A percentile compares a stretch with the other conserved stretches of the same genome.
Conservation (phyloP, 306 rosid species). For the Arachis hypogaea region DNA sequence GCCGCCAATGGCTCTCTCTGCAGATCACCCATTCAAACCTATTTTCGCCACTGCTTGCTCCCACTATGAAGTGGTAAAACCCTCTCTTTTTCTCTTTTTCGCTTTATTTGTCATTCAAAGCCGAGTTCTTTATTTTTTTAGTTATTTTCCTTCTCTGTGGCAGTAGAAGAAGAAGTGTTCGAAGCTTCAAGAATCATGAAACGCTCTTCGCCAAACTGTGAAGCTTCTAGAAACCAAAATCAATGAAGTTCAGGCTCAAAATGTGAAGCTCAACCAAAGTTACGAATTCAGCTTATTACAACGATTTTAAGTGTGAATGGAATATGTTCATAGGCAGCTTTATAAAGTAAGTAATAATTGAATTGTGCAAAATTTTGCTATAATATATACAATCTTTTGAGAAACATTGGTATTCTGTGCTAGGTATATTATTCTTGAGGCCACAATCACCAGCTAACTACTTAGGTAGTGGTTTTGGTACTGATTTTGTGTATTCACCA, state of each 20-base stretch:
- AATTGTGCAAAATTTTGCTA: no score
- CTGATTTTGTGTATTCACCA: no score
- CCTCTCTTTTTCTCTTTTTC: background rate
- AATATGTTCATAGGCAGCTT: no score
- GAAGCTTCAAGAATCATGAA: conserved; percentile 48
- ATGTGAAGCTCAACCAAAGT: conserved; percentile 54
- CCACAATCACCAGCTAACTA: no score
- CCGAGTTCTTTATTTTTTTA: background rate
- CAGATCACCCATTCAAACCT: background rate
- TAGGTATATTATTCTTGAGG: no score
- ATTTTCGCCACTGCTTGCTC: background rate
- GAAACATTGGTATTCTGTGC: no score
- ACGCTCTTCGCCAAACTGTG: conserved; percentile 66
- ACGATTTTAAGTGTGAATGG: no score
- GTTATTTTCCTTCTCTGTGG: background rate
- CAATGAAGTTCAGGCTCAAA: conserved; percentile 44
- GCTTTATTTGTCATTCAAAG: no score
- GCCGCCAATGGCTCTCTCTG: background rate
- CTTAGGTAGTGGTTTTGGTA: no score
- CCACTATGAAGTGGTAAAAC: background rate
- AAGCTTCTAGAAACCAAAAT: conserved; percentile 47
- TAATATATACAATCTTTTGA: no score
- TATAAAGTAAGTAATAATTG: no score
- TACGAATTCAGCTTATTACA: background rate
- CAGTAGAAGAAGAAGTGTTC: conserved; percentile 69